Evolutionary conservation across 495 filamentous ascomycete species (phyloP).

Genomic region (Astrothelium macrocarpum): DNA sequence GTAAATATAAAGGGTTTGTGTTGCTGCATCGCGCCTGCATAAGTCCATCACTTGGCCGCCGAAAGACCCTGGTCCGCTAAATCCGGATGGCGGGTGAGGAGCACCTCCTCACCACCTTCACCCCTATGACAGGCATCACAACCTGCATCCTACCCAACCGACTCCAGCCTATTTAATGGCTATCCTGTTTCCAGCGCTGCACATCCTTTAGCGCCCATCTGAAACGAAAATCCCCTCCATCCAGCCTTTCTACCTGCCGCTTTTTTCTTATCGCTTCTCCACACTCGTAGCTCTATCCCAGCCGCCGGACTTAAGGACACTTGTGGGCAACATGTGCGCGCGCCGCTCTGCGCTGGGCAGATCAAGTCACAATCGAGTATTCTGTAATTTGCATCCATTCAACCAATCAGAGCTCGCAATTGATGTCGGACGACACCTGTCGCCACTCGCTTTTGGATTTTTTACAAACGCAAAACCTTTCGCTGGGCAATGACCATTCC

Average conservation of each 20-base stretch:
- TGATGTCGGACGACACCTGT: neutral
- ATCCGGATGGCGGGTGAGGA: constrained; percentile 7
- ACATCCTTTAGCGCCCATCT: neutral
- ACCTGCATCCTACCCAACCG: neutral
- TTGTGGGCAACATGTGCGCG: neutral
- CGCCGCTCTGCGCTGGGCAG: neutral
- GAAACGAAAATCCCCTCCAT: neutral
- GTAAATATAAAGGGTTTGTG: constrained; percentile 2
- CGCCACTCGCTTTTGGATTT: neutral
- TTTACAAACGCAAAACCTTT: neutral
- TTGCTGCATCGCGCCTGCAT: neutral
- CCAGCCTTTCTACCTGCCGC: neutral
- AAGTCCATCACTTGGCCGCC: neutral
- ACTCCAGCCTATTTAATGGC: neutral
- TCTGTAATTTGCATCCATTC: neutral
- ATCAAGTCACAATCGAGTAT: neutral
- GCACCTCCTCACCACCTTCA: neutral
- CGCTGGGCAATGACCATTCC: neutral
- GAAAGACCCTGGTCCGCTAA: neutral
- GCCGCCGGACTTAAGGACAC: neutral
- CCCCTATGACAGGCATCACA: neutral
- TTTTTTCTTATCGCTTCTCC: constrained; percentile 1
- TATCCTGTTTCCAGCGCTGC: neutral
- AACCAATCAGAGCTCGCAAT: neutral
- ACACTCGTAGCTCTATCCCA: neutral